These are phyloP conservation scores for Coemansia brasiliensis DNA, from an alignment of 192 early-diverging fungal genomes.

Conservation along the genomic window DNA sequence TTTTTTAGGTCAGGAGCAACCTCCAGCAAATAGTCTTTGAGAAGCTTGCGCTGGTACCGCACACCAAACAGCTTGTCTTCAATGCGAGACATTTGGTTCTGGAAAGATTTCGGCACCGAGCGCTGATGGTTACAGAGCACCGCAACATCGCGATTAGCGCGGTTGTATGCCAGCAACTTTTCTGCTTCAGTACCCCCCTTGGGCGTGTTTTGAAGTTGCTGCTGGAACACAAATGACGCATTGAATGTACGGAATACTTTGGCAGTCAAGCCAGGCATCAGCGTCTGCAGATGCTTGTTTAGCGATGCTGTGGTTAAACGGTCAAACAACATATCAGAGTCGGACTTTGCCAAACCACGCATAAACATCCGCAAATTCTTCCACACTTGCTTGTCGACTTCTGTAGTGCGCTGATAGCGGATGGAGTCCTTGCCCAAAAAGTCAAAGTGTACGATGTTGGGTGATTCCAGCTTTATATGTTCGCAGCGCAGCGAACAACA, in stretches of 20 bases:
- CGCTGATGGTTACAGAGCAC: constrained; percentile 98
- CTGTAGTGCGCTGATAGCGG: constrained; percentile 82
- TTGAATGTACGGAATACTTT: constrained; percentile 99
- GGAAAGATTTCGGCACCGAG: constrained; percentile 78
- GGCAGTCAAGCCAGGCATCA: constrained; percentile 91
- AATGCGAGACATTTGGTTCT: constrained; percentile 74
- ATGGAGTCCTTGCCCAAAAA: constrained; percentile 99
- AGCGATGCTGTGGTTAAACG: constrained; percentile 78
- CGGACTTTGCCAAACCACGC: constrained; percentile 65
- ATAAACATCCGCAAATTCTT: constrained; percentile 93
- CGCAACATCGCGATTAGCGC: constrained; percentile 94
- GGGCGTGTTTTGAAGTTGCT: constrained; percentile 76
- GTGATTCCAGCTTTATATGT: constrained; percentile 81
- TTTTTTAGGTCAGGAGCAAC: constrained; percentile 77
- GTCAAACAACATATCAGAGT: constrained; percentile 87
- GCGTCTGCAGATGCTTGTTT: constrained; percentile 85
- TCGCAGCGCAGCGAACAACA: constrained; percentile 96
- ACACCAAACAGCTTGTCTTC: constrained; percentile 81
- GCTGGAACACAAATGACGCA: constrained; percentile 90
- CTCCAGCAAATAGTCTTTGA: constrained; percentile 67
- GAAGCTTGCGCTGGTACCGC: constrained; percentile 82
- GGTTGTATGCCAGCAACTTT: constrained; percentile 90
- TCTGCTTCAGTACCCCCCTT: constrained; percentile 68
- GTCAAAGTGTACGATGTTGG: constrained; percentile 87
- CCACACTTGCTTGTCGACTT: constrained; percentile 86